phyloP scores from a whole-genome alignment of 1,139 yeast genomes.

The Wickerhamiella infanticola region DNA sequence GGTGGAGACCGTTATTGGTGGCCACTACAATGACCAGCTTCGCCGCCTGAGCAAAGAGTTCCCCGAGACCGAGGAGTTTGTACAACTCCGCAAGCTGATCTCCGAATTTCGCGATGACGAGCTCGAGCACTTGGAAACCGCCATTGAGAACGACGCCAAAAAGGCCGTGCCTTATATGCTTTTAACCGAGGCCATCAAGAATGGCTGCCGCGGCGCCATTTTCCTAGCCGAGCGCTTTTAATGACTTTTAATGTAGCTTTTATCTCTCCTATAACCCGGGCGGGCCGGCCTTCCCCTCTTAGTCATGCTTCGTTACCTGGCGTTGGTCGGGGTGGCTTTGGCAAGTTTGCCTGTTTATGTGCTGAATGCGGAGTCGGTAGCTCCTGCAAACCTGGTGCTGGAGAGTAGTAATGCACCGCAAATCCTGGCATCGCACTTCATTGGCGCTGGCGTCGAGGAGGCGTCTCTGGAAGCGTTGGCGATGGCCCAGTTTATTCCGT shows the following conservation, averaged over 20 bases:
- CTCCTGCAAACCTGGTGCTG: constrained; percentile 6
- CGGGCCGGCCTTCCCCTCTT: not conserved
- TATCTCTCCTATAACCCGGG: not conserved
- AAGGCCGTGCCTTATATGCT: constrained; percentile 84
- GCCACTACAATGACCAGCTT: constrained; percentile 83
- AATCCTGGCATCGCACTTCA: constrained; percentile 11
- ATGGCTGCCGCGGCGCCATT: constrained; percentile 74
- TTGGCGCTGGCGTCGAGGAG: constrained; percentile 9
- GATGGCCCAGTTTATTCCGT: constrained; percentile 8
- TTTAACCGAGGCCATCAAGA: constrained; percentile 74
- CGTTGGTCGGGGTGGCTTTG: constrained; percentile 1
- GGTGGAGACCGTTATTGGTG: constrained; percentile 95
- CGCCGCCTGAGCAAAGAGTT: constrained; percentile 38
- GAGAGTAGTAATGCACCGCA: constrained; percentile 7
- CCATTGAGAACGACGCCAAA: constrained; percentile 80
- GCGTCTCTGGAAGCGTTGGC: constrained; percentile 6
- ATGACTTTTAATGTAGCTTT: not conserved
- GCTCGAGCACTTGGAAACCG: constrained; percentile 87
- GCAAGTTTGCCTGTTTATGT: constrained; percentile 12
- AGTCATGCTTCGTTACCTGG: constrained; percentile 2
- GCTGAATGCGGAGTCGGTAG: constrained; percentile 8
- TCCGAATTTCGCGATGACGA: constrained; percentile 86
- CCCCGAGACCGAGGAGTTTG: constrained; percentile 35
- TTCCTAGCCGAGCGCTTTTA: constrained; percentile 77
- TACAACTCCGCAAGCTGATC: constrained; percentile 43